Evolutionary conservation across 768 basidiomycete genomes (phyloP).

Genomic region (Leccinum barrowsii): DNA sequence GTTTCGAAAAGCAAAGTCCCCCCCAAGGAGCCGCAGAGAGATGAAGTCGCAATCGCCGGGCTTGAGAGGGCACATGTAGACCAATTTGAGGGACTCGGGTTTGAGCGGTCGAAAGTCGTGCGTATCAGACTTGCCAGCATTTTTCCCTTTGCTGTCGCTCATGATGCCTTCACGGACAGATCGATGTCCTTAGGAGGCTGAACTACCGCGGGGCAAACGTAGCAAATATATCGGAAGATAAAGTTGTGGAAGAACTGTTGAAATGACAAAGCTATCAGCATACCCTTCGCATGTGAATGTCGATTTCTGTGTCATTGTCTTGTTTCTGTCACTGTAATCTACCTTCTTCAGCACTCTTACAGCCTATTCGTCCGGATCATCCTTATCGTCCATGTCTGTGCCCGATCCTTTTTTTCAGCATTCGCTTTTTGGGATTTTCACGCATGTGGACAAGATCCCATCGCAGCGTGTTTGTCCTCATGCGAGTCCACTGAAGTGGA

Average conservation of each 20-base stretch:
- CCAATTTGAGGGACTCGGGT: slow-evolving; percentile 80
- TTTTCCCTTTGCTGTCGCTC: background rate
- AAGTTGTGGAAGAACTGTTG: slow-evolving; percentile 82
- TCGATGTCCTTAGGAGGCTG: slow-evolving; percentile 81
- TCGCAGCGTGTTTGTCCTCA: slow-evolving; percentile 4
- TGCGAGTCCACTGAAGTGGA: slow-evolving; percentile 6
- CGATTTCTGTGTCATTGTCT: slow-evolving; percentile 23
- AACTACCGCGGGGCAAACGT: slow-evolving; percentile 87
- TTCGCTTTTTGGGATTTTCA: slow-evolving; percentile 2
- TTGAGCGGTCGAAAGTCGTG: slow-evolving; percentile 82
- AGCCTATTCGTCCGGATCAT: slow-evolving; percentile 15
- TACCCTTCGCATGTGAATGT: slow-evolving; percentile 25
- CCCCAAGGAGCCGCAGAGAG: slow-evolving; percentile 32
- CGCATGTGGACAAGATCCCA: slow-evolving; percentile 5
- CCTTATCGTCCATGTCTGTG: slow-evolving; percentile 11
- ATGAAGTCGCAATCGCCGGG: slow-evolving; percentile 68
- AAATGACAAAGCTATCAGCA: slow-evolving; percentile 40
- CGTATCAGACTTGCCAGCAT: slow-evolving; percentile 31
- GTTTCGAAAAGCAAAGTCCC: slow-evolving; percentile 38
- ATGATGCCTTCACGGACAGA: slow-evolving; percentile 40
- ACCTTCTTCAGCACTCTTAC: slow-evolving; percentile 15
- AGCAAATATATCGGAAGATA: slow-evolving; percentile 75
- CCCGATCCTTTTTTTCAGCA: slow-evolving; percentile 3
- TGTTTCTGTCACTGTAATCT: slow-evolving; percentile 26
- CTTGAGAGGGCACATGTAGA: slow-evolving; percentile 81